Conservation (phyloP, 192 early-diverging fungal species). For the Backusella mclennaniae region DNA sequence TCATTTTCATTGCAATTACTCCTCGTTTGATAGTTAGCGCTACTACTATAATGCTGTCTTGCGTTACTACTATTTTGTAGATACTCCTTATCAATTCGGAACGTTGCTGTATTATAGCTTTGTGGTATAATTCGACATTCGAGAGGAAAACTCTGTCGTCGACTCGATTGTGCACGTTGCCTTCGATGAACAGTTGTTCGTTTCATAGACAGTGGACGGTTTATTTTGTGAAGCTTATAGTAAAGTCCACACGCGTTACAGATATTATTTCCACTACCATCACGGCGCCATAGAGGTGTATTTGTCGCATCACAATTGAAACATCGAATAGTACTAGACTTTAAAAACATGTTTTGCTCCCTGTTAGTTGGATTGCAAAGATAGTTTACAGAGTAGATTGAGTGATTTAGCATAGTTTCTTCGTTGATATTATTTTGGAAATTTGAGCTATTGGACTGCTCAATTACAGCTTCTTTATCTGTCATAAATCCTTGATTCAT, state of each 20-base stretch:
- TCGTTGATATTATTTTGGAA: too few relatives aligned
- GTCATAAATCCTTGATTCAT: too few relatives aligned
- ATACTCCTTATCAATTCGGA: too few relatives aligned
- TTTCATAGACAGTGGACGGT: slow-evolving; percentile 1
- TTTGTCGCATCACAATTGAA: slow-evolving; percentile 6
- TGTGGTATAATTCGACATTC: background rate
- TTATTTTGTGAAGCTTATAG: background rate
- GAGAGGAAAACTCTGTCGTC: background rate
- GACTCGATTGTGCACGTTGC: background rate
- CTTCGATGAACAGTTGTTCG: background rate
- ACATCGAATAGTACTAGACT: background rate
- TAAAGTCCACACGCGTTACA: slow-evolving; percentile 14
- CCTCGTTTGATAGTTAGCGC: too few relatives aligned
- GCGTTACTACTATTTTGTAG: too few relatives aligned
- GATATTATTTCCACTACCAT: slow-evolving; percentile 1
- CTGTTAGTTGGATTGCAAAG: background rate
- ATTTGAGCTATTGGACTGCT: too few relatives aligned
- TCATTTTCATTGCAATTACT: too few relatives aligned
- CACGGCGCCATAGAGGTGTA: slow-evolving; percentile 4
- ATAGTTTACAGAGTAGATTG: background rate
- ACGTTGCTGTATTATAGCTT: background rate
- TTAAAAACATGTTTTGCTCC: background rate
- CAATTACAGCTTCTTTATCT: too few relatives aligned
- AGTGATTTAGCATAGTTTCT: background rate
- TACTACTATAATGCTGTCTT: too few relatives aligned